Conservation (phyloP, 2,329 filamentous ascomycete species). For the Calonectria crousiana region DNA sequence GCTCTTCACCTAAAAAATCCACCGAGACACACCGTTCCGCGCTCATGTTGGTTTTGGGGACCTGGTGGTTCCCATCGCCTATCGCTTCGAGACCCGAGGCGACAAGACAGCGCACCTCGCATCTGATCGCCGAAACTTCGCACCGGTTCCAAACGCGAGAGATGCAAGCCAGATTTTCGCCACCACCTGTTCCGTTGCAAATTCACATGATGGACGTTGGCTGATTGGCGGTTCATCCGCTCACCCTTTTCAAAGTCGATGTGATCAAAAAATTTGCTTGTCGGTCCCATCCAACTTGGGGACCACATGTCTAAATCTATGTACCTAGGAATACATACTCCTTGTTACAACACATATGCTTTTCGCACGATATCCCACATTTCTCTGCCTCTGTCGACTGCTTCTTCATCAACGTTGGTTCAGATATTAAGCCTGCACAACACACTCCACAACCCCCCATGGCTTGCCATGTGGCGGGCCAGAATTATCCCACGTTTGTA, state of each 20-base stretch:
- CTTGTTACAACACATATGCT: not conserved
- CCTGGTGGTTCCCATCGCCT: slow-evolving; percentile 4
- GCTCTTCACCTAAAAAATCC: slow-evolving; percentile 23
- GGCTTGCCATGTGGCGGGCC: slow-evolving; percentile 2
- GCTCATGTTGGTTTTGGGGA: not conserved
- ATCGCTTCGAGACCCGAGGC: slow-evolving; percentile 22
- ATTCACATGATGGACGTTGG: not conserved
- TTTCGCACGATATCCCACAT: not conserved
- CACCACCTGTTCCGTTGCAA: not conserved
- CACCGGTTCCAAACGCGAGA: not conserved
- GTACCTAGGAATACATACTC: not conserved
- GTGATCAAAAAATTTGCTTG: slow-evolving; percentile 1
- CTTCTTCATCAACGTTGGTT: not conserved
- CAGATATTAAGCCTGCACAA: not conserved
- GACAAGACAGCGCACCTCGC: not conserved
- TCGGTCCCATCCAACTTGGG: not conserved
- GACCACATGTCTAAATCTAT: slow-evolving; percentile 3
- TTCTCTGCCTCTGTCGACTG: not conserved
- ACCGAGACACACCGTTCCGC: slow-evolving; percentile 31
- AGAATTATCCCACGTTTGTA: not conserved
- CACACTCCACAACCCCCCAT: not conserved
- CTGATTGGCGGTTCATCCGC: not conserved
- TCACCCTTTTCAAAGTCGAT: not conserved
- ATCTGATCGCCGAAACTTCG: not conserved
- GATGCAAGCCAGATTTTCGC: not conserved